Evolutionary conservation across 2,329 filamentous ascomycete species (phyloP), one percentile per base, ranked within the genome.

Genomic region (Colletotrichum cuscutae): DNA sequence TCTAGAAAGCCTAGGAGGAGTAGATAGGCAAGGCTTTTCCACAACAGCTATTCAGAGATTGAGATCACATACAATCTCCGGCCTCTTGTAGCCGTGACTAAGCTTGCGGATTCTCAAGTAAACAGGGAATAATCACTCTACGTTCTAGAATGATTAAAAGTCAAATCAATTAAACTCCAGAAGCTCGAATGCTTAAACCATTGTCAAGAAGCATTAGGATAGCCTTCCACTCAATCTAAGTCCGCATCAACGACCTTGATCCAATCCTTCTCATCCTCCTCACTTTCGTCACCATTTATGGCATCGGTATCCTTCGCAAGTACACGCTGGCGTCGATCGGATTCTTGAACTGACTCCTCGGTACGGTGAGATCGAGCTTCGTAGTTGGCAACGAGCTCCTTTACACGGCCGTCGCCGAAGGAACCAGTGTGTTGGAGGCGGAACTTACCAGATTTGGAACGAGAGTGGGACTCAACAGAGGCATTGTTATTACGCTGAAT

Each of bases 321-420:
- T 19, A 65, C 61, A 7, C 30, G 46, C n/a, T 30, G 37, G 15
- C 60, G 58, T 15, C 58, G 58, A 3, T 9, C 7, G 1, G 15
- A 4, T 22, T 54, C 46, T 9, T 54, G 6, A 9, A 13, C n/a
- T 56, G 56, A 4, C 22, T 71, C 67, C 7, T 53, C 46, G 24
- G 2, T 6, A 19, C 46, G 49, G 11, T 37, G 46, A 24, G 30
- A 60, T 4, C 54, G 60, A 15, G 46, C 66, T n/a, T 73, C 71
- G 13, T 65, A 65, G 26, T 37, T 35, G 24, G 71, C 66, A 15
- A 73, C 56, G 1, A 73, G 59, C 24, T 65, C 6, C 49, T 62
- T 56, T n/a, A 72, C 66, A 19, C 28, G 66, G 1, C 66, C 42
- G 15, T 37, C 26, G 2, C 49, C 60, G 5, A 56, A 28, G 1